A percentile compares a stretch with the other conserved stretches of the same genome.
phyloP scores from a whole-genome alignment of 331 rosid genomes.

The Rhamnella rubrinervis region DNA sequence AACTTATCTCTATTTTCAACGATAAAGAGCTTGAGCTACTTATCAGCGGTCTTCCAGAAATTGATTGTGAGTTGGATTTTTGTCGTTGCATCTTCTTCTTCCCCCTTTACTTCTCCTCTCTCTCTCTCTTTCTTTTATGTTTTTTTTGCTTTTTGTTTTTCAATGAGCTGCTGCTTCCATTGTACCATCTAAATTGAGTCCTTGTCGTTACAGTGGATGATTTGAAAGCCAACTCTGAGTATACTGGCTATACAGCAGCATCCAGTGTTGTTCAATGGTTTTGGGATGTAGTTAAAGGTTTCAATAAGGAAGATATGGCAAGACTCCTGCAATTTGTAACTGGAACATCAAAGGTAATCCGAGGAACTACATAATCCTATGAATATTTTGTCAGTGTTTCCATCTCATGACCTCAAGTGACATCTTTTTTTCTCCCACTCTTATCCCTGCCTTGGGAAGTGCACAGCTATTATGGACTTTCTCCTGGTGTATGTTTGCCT shows the following conservation, averaged over 20 bases:
- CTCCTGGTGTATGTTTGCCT: not conserved
- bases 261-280: conserved; percentile 93
- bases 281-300: conserved; percentile 91
- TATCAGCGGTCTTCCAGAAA: conserved; percentile 99
- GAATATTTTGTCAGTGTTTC: not conserved
- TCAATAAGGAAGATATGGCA: conserved; percentile 98
- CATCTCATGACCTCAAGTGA: too few relatives aligned
- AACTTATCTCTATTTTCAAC: conserved; percentile 85
- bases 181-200: conserved; percentile 28
- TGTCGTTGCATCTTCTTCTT: not conserved
- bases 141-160: conserved; percentile 7
- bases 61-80: conserved; percentile 71
- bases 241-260: conserved; percentile 90
- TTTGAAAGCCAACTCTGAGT: conserved; percentile 84
- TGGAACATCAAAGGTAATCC: conserved; percentile 92
- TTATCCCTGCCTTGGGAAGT: not conserved
- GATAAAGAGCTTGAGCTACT: conserved; percentile 99
- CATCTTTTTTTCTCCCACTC: too few relatives aligned
- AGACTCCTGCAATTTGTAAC: conserved; percentile 97
- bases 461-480: not conserved
- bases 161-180: conserved; percentile 2
- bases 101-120: not conserved
- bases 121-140: not conserved
- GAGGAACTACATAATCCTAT: not conserved
- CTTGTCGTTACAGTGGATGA: conserved; percentile 80